Base-by-base conservation (phyloP, 2,329 filamentous ascomycete genomes). In the Eutypella sp. region DNA sequence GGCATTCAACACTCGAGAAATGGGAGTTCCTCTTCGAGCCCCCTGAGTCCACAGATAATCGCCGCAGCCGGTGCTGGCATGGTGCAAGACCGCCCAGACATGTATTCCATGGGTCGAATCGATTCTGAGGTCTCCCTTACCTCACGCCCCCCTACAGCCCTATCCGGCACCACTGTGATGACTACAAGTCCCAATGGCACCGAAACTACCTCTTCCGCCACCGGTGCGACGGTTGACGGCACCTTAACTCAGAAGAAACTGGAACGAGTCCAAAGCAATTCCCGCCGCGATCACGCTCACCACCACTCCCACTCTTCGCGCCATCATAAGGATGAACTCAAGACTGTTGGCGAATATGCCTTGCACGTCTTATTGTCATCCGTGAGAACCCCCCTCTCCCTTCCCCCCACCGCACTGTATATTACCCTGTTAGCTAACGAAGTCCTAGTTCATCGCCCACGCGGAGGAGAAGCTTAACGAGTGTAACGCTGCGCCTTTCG, bases 321-420 rank as follows among this genome's bases (percentile, higher is more conserved):
- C 45, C 81, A 85, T 57, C 75, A 83, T 56, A 80, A 81, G 55
- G 81, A 85, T 44, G 89, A 95, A 52, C 81, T 86, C 53, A 95
- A 92, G 67, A 96, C 91, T 0, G 91, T 96, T n/a, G 91, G 90
- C 45, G 93, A 99, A 72, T 97, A 96, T 78, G 93, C 93, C 18
- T 74, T 99, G 49, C 92, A 97, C 67, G 92, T 97, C 57, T 74
- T 99, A 37, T 96, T 97, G 68, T 97, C 93, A 54, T 90, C 91
- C 50, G 85, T 89, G 66, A 67, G 80, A 72, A 45, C n/a, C n/a
- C n/a, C n/a, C n/a, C n/a, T n/a, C n/a, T n/a, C n/a, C n/a, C n/a
- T n/a, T n/a, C n/a, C n/a, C n/a, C n/a, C n/a, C n/a, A n/a, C n/a
- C n/a, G n/a, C n/a, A n/a, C n/a, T n/a, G n/a, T n/a, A n/a, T n/a